These are phyloP conservation scores for Leccinellum rugosiceps DNA, from an alignment of 768 basidiomycete species.

Conservation along the genomic window DNA sequence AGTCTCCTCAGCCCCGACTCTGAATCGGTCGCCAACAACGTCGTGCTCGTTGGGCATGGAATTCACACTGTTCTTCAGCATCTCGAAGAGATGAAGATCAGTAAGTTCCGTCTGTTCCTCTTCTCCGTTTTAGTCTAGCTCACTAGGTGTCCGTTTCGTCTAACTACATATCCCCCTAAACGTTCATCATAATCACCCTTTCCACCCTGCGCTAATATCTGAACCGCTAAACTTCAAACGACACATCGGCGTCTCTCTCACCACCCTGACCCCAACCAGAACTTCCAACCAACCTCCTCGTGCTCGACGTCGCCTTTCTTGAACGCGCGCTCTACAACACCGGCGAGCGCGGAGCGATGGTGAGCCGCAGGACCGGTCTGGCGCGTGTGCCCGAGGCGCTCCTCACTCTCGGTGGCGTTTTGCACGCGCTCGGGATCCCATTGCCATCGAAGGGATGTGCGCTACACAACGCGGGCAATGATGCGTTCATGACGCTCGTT, in stretches of 20 bases:
- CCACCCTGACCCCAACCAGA: slow-evolving; percentile 39
- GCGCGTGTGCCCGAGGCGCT: slow-evolving; percentile 49
- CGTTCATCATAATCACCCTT: not conserved
- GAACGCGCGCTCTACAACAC: slow-evolving; percentile 60
- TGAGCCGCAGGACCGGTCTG: slow-evolving; percentile 54
- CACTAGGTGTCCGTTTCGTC: not conserved
- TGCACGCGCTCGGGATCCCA: slow-evolving; percentile 52
- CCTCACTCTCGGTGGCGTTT: slow-evolving; percentile 59
- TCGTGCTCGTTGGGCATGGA: slow-evolving; percentile 70
- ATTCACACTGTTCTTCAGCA: slow-evolving; percentile 52
- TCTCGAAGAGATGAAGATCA: slow-evolving; percentile 78
- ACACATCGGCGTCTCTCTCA: not conserved
- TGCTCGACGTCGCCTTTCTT: slow-evolving; percentile 60
- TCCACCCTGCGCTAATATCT: not conserved
- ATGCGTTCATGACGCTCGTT: slow-evolving; percentile 67
- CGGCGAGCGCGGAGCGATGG: slow-evolving; percentile 59
- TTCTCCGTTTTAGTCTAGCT: not conserved
- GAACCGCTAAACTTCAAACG: not conserved
- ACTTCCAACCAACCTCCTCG: slow-evolving; percentile 68
- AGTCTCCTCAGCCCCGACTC: slow-evolving; percentile 75
- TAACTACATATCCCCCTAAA: not conserved
- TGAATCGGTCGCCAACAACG: slow-evolving; percentile 62
- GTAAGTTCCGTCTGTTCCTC: slow-evolving; percentile 40
- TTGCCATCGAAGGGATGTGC: slow-evolving; percentile 26
- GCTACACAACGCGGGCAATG: slow-evolving; percentile 77